Percentiles rank a stretch among this genome's conserved stretches.
phyloP scores from a whole-genome alignment of 768 basidiomycete genomes.

The Suillus cothurnatus region DNA sequence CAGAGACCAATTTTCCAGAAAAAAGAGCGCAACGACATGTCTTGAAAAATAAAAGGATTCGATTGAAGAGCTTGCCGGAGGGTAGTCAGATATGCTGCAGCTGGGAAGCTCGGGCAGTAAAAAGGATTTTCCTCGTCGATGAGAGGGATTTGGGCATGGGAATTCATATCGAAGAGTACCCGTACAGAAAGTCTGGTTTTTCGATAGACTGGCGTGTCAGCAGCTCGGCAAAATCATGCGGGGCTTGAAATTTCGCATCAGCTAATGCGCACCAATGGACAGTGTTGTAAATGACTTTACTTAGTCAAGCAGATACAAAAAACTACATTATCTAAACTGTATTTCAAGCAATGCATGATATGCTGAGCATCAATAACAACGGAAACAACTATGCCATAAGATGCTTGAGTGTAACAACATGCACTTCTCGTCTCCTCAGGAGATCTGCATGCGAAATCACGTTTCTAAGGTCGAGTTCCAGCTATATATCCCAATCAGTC shows the following conservation, averaged over 20 bases:
- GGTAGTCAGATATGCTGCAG: conserved; percentile 46
- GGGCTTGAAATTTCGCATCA: too few relatives aligned
- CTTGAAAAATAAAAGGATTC: conserved; percentile 14
- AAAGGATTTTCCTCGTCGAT: conserved; percentile 58
- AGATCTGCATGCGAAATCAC: conserved; percentile 58
- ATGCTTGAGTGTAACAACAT: conserved; percentile 47
- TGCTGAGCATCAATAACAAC: neutral
- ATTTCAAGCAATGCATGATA: neutral
- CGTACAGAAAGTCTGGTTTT: too few relatives aligned
- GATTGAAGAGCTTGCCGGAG: conserved; percentile 38
- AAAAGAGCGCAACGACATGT: conserved; percentile 10
- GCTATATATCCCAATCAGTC: conserved; percentile 38
- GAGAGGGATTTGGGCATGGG: conserved; percentile 29
- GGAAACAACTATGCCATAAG: conserved; percentile 37
- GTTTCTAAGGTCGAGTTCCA: conserved; percentile 58
- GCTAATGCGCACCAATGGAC: too few relatives aligned
- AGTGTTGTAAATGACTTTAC: too few relatives aligned
- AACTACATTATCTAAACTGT: neutral
- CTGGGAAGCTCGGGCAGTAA: conserved; percentile 56
- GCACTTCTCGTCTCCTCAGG: conserved; percentile 52
- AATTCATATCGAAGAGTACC: conserved; percentile 10
- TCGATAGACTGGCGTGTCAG: too few relatives aligned
- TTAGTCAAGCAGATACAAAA: neutral
- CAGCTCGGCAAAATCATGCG: too few relatives aligned
- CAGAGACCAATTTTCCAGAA: conserved; percentile 8